phyloP scores from a whole-genome alignment of 2,329 filamentous ascomycete species.

The Coniella vitis region DNA sequence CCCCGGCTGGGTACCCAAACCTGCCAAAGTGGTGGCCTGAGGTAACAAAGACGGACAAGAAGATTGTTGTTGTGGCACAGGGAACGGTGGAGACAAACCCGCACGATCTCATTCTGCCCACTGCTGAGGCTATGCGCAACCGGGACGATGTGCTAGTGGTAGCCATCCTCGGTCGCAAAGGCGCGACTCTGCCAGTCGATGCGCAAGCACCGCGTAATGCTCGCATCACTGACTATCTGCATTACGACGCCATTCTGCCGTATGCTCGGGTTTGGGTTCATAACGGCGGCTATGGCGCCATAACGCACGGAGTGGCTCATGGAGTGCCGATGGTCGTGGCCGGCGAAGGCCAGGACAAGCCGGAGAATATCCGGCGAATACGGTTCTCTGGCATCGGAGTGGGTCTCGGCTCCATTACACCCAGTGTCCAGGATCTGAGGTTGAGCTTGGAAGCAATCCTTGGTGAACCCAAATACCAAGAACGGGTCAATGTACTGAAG shows the following conservation, averaged over 20 bases:
- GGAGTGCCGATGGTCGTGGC: constrained; percentile 34
- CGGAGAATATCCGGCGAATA: constrained; percentile 29
- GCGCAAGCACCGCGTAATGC: constrained; percentile 24
- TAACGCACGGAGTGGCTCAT: constrained; percentile 33
- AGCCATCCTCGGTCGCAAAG: constrained; percentile 30
- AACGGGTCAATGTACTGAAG: constrained; percentile 21
- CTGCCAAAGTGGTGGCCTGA: constrained; percentile 29
- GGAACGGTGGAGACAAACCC: constrained; percentile 34
- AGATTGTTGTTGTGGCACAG: constrained; percentile 32
- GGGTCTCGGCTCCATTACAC: constrained; percentile 24
- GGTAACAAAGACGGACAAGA: constrained; percentile 22
- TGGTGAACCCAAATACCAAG: constrained; percentile 17
- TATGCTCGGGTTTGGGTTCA: constrained; percentile 31
- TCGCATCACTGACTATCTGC: constrained; percentile 30
- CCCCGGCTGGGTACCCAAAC: constrained; percentile 13
- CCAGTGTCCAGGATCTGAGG: constrained; percentile 22
- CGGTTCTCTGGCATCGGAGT: constrained; percentile 29
- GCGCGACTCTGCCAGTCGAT: constrained; percentile 20
- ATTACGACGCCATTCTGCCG: constrained; percentile 32
- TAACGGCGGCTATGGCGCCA: constrained; percentile 35
- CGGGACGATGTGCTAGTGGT: constrained; percentile 25
- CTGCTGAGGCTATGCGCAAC: constrained; percentile 26
- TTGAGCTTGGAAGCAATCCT: constrained; percentile 25
- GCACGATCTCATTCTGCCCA: constrained; percentile 31
- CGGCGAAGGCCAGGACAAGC: constrained; percentile 35